A percentile compares a stretch with the other conserved stretches of the same genome.
phyloP scores from a whole-genome alignment of 495 filamentous ascomycete genomes.

The Jackrogersella minutella region DNA sequence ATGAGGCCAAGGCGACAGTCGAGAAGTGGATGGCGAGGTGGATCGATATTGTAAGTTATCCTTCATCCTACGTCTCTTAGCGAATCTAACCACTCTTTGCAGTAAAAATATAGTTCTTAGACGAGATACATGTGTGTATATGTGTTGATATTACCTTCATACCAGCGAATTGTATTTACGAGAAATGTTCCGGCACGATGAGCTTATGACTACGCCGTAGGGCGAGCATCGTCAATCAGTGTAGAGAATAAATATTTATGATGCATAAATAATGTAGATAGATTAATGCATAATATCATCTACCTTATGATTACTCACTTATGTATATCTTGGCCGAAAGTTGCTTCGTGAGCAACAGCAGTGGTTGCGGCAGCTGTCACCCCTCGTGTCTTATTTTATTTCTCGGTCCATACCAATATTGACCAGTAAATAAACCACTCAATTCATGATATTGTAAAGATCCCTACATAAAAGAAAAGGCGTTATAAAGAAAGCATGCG shows the following conservation, averaged over 20 bases:
- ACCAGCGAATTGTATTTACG: background rate
- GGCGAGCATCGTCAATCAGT: background rate
- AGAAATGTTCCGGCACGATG: background rate
- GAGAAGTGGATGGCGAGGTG: slow-evolving; percentile 75
- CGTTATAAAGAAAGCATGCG: background rate
- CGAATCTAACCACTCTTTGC: background rate
- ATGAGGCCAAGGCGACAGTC: slow-evolving; percentile 71
- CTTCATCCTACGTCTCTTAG: too few species aligned
- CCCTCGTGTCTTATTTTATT: background rate
- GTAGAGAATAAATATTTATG: background rate
- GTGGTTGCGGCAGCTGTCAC: too few species aligned
- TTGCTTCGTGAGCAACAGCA: background rate
- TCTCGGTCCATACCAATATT: background rate
- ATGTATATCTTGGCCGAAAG: background rate
- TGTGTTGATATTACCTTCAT: background rate
- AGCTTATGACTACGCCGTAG: background rate
- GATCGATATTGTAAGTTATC: slow-evolving; percentile 47
- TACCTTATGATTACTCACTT: background rate
- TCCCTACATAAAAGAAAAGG: background rate
- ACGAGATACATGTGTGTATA: background rate
- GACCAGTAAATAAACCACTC: background rate
- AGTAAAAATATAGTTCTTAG: background rate
- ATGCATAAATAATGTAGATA: background rate
- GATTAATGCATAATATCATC: background rate
- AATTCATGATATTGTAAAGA: background rate